These are phyloP conservation scores for Athelia sp. DNA, from an alignment of 1,284 basidiomycete genomes.

Conservation along the genomic window DNA sequence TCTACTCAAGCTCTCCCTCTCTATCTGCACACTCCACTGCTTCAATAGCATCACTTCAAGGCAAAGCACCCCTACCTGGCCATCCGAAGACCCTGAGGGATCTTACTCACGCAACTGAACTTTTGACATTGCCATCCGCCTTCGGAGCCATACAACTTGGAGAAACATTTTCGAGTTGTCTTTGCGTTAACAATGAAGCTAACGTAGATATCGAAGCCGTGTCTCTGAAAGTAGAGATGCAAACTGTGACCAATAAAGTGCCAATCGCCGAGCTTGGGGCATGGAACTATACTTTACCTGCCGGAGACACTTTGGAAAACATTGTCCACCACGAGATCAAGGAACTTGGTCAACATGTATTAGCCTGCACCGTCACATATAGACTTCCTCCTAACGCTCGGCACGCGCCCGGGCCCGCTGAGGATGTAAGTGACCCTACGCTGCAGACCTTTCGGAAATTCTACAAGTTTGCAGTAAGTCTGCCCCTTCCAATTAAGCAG, in stretches of 20 bases:
- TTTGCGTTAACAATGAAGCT: slow-evolving; percentile 76
- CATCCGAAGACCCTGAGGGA: slow-evolving; percentile 80
- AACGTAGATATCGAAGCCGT: slow-evolving; percentile 55
- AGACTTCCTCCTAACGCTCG: slow-evolving; percentile 52
- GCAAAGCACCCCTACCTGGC: slow-evolving; percentile 56
- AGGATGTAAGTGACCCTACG: slow-evolving; percentile 49
- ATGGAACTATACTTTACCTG: slow-evolving; percentile 34
- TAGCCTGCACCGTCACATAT: slow-evolving; percentile 73
- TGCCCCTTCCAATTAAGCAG: background rate
- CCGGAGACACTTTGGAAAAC: slow-evolving; percentile 58
- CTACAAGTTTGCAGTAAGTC: slow-evolving; percentile 81
- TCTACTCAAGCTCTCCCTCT: slow-evolving; percentile 76
- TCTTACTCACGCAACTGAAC: slow-evolving; percentile 63
- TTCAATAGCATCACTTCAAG: slow-evolving; percentile 73
- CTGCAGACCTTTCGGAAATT: slow-evolving; percentile 79
- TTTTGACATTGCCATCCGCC: slow-evolving; percentile 69
- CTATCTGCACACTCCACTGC: slow-evolving; percentile 75
- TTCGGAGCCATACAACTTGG: slow-evolving; percentile 80
- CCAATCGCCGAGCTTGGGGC: slow-evolving; percentile 62
- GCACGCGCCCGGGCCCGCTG: slow-evolving; percentile 36
- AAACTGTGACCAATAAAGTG: slow-evolving; percentile 64
- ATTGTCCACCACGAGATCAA: slow-evolving; percentile 77
- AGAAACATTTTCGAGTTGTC: slow-evolving; percentile 74
- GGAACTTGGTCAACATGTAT: slow-evolving; percentile 78
- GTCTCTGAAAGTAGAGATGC: slow-evolving; percentile 67